phyloP scores from a whole-genome alignment of 225 moss, liverwort and hornwort species.

The Straminergon stramineum region DNA sequence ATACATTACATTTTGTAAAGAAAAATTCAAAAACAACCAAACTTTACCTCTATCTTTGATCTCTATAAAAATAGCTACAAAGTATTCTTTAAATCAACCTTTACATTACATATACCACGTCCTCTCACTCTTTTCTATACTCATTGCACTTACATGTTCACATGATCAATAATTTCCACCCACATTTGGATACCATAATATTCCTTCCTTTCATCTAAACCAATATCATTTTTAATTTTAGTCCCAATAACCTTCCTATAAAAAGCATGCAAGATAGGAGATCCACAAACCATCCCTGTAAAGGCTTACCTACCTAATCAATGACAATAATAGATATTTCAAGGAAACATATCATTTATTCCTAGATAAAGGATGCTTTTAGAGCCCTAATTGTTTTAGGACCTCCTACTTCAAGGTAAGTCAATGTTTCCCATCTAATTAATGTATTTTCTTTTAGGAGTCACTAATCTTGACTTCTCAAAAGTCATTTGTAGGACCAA shows the following conservation, averaged over 20 bases:
- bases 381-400: background rate
- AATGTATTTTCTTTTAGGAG: background rate
- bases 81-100: background rate
- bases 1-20: background rate
- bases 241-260: background rate
- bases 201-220: background rate
- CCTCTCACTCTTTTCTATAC: background rate
- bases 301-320: background rate
- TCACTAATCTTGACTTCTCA: background rate
- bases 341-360: no score
- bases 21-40: background rate
- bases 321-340: background rate
- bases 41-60: rapidly evolving
- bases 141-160: background rate
- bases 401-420: background rate
- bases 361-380: background rate
- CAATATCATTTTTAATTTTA: background rate
- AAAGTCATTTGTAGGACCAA: background rate
- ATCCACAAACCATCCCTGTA: no score
- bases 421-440: background rate
- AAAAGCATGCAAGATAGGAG: background rate
- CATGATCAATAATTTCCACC: background rate
- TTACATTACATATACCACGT: background rate
- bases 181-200: background rate
- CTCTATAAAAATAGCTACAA: background rate